Conservation (phyloP, 1,284 basidiomycete genomes). For the Malassezia cuniculi region DNA sequence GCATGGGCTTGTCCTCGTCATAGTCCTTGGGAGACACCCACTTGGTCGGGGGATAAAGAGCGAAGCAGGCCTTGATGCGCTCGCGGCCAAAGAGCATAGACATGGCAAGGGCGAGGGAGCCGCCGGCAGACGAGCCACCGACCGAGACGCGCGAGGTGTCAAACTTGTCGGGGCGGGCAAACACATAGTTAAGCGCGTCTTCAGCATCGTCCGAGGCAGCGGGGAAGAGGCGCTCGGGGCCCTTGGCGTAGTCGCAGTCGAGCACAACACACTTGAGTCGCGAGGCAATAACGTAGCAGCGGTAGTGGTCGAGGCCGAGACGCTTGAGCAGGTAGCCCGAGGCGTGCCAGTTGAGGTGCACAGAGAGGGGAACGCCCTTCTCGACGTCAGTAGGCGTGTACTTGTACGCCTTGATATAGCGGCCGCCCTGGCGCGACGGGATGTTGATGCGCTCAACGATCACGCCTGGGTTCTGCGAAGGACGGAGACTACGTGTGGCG, state of each 20-base stretch:
- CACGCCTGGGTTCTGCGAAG: conserved; percentile 1
- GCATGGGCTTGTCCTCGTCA: conserved; percentile 1
- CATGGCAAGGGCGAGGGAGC: conserved; percentile 25
- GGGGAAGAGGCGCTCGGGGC: conserved; percentile 31
- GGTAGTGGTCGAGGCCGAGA: conserved; percentile 7
- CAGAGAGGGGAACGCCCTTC: conserved; percentile 13
- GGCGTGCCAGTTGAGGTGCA: conserved; percentile 22
- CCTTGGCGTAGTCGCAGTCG: conserved; percentile 37
- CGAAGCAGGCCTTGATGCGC: conserved; percentile 20
- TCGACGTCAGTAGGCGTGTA: conserved; percentile 8
- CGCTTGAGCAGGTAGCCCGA: conserved; percentile 17
- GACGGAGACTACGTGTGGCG: background rate
- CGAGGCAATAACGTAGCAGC: conserved; percentile 1
- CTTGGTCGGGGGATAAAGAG: conserved; percentile 22
- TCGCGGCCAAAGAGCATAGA: conserved; percentile 18
- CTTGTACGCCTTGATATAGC: conserved; percentile 3
- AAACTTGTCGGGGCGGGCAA: conserved; percentile 17
- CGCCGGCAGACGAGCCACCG: conserved; percentile 35
- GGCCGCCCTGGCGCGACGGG: conserved; percentile 10
- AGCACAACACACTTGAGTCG: conserved; percentile 16
- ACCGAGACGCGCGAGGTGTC: conserved; percentile 19
- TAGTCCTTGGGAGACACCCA: conserved; percentile 11
- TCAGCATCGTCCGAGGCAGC: conserved; percentile 27
- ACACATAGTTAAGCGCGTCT: conserved; percentile 19
- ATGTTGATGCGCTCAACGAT: conserved; percentile 7